Conservation (phyloP, 495 filamentous ascomycete genomes). For the Penicillium longicatenatum region DNA sequence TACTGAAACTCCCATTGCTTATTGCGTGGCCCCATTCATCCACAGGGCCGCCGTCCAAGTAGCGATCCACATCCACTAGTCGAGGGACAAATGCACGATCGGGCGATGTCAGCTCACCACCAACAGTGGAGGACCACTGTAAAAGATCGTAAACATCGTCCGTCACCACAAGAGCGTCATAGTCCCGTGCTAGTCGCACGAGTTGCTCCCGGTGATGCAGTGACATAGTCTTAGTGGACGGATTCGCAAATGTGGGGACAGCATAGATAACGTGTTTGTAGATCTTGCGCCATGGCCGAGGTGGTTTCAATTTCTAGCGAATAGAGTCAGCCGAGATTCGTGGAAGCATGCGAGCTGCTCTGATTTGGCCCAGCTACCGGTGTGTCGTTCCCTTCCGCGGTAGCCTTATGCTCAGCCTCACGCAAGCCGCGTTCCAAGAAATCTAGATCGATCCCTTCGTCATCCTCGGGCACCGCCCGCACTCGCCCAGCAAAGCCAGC, state of each 20-base stretch:
- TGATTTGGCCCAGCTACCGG: conserved; percentile 37
- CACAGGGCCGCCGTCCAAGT: conserved; percentile 55
- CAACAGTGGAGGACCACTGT: conserved; percentile 60
- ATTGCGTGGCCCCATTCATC: conserved; percentile 72
- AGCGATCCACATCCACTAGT: conserved; percentile 74
- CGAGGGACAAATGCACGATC: conserved; percentile 61
- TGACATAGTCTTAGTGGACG: conserved; percentile 73
- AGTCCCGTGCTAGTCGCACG: conserved; percentile 66
- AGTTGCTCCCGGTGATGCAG: conserved; percentile 60
- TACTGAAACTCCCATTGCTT: conserved; percentile 83
- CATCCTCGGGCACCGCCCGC: conserved; percentile 70
- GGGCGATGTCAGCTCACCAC: conserved; percentile 14
- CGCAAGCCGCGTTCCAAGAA: conserved; percentile 54
- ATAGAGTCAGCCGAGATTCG: conserved; percentile 11
- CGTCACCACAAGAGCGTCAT: conserved; percentile 75
- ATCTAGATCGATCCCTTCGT: conserved; percentile 68
- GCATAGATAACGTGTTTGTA: conserved; percentile 85
- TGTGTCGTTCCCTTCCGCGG: conserved; percentile 30
- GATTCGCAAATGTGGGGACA: conserved; percentile 82
- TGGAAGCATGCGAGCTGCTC: not conserved
- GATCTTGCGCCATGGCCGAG: conserved; percentile 58
- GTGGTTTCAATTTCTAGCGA: conserved; percentile 42
- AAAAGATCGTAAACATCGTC: conserved; percentile 94
- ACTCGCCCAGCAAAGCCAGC: conserved; percentile 64
- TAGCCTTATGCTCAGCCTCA: conserved; percentile 36